Evolutionary conservation across 495 filamentous ascomycete genomes (phyloP).

Genomic region (Penicillium cinerascens): DNA sequence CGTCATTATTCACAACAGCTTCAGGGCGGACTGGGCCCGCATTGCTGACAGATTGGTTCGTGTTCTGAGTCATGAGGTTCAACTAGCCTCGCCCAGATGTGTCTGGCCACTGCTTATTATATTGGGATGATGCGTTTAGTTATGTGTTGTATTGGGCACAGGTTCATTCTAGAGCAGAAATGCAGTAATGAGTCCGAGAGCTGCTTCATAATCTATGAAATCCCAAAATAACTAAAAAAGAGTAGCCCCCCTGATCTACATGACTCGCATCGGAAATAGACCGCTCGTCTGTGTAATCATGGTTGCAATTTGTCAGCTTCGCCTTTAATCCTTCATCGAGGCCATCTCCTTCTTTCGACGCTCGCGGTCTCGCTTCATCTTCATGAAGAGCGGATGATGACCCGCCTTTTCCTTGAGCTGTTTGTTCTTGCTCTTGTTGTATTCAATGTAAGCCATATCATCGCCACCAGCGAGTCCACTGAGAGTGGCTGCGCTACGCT

Average conservation of each 20-base stretch:
- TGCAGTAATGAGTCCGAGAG: not conserved
- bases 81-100: not conserved
- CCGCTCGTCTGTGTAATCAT: not conserved
- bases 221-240: not conserved
- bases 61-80: not conserved
- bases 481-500: conserved; percentile 78
- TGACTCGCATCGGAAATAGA: not conserved
- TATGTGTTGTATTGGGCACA: not conserved
- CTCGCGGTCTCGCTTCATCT: conserved; percentile 71
- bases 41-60: conserved; percentile 18
- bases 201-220: not conserved
- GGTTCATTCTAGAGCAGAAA: not conserved
- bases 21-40: conserved; percentile 12
- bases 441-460: conserved; percentile 96
- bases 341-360: conserved; percentile 54
- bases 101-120: not conserved
- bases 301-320: not conserved
- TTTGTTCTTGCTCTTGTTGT: conserved; percentile 71
- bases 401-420: conserved; percentile 69
- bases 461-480: conserved; percentile 84
- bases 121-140: not conserved
- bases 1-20: not conserved
- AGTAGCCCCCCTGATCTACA: not conserved
- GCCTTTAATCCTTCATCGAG: not conserved
- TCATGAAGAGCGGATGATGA: conserved; percentile 71